Base-by-base conservation (phyloP, 768 basidiomycete genomes). In the Tulasnella sp. region DNA sequence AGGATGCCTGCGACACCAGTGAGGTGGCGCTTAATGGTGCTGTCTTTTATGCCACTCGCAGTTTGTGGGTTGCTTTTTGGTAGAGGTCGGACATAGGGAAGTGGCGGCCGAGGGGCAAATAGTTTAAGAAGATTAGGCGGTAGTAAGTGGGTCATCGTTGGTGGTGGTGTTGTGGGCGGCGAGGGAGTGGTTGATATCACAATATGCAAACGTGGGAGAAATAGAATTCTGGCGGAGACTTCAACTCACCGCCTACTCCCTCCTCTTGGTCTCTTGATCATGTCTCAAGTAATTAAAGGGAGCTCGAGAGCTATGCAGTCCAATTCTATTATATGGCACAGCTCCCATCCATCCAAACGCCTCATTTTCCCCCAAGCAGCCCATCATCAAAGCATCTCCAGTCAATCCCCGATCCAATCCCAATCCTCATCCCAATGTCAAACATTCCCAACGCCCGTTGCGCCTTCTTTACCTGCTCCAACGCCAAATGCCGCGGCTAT, bases 101-200 rank as follows among this genome's bases (percentile, higher is more conserved):
- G 79, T 2, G 86, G 88, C 1, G 95, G 91, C 5, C 96, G 83
- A 3, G 96, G 93, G 0, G 91, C 86, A 71, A 98, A 99, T 65
- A 98, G 85, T 70, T 95, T 93, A 71, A 98, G 84, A 54, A 99
- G 81, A 73, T 97, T 96, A 2, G 92, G 92, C 3, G 95, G 95
- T 23, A 99, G 80, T 23, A 94, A 78, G 73, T 94, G 89, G 3
- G 90, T 92, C 64, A 63, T 63, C 50, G 13, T 23, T 4, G 51
- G n/a, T 4, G 38, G 26, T 43, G 41, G 43, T 4, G 4, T 29
- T 19, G 11, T 38, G 13, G 29, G 26, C 26, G 21, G 42, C 23
- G 29, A n/a, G 11, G 38, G 56, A 51, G 58, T 59, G 58, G 24
- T 42, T 19, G n/a, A 24, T 7, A 29, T 5, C n/a, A n/a, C 19